A percentile compares a stretch with the other conserved stretches of the same genome.
phyloP scores from a whole-genome alignment of 2,329 filamentous ascomycete species.

The Fusarium xylarioides region DNA sequence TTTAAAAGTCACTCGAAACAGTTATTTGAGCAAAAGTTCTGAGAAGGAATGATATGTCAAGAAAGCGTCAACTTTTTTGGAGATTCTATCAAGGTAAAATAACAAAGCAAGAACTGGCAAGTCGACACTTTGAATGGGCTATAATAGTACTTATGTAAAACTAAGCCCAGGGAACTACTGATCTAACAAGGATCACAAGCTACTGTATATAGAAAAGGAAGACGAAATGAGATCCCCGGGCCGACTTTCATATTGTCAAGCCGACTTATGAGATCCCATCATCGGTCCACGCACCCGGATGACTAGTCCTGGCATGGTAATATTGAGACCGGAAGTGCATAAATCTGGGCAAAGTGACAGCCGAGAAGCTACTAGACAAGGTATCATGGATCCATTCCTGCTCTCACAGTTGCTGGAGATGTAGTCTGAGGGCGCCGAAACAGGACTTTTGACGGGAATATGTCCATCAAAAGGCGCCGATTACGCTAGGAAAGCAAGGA shows the following conservation, averaged over 20 bases:
- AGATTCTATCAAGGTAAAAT: not conserved
- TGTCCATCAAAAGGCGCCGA: not conserved
- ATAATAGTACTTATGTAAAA: not conserved
- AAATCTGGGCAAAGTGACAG: slow-evolving; percentile 23
- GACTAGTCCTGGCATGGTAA: slow-evolving; percentile 31
- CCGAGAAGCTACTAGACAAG: slow-evolving; percentile 27
- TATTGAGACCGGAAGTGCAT: slow-evolving; percentile 31
- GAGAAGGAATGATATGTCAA: not conserved
- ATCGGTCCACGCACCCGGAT: slow-evolving; percentile 23
- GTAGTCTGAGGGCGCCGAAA: slow-evolving; percentile 7
- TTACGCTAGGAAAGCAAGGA: not conserved
- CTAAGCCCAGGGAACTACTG: not conserved
- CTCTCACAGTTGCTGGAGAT: slow-evolving; percentile 6
- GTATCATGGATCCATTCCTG: slow-evolving; percentile 20
- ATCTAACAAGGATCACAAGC: not conserved
- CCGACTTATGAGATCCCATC: slow-evolving; percentile 25
- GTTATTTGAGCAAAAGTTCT: not conserved
- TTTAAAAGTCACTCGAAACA: not conserved
- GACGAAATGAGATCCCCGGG: slow-evolving; percentile 2
- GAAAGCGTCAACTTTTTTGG: not conserved
- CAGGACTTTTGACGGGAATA: slow-evolving; percentile 11
- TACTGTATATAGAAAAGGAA: not conserved
- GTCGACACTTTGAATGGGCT: not conserved
- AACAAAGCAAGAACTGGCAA: not conserved
- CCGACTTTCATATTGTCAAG: slow-evolving; percentile 6